phyloP scores from a whole-genome alignment of 305 asterid species.

The Solanum chacoense region DNA sequence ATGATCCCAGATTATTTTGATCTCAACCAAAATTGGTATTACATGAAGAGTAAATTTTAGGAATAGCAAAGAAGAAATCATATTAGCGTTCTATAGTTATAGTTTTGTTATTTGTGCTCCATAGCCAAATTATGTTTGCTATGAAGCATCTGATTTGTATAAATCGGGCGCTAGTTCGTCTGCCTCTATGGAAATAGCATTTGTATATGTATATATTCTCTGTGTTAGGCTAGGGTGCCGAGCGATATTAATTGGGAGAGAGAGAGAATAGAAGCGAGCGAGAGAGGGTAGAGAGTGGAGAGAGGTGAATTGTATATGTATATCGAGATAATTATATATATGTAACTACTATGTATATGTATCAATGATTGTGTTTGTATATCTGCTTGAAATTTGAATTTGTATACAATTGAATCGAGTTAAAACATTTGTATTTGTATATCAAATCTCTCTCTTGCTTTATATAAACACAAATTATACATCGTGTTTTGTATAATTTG shows the following conservation, averaged over 20 bases:
- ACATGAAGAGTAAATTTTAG: not conserved
- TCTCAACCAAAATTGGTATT: not conserved
- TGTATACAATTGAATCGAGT: too few relatives aligned
- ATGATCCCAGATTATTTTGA: not conserved
- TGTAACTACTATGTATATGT: not conserved
- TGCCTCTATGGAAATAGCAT: not conserved
- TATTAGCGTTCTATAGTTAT: too few relatives aligned
- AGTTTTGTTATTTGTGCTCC: too few relatives aligned
- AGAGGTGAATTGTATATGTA: not conserved
- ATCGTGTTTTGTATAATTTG: too few relatives aligned
- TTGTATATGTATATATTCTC: not conserved
- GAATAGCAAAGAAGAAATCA: too few relatives aligned
- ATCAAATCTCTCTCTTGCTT: not conserved
- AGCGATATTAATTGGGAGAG: not conserved
- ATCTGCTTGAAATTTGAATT: too few relatives aligned
- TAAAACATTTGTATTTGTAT: too few relatives aligned
- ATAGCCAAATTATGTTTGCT: not conserved
- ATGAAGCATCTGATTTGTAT: not conserved
- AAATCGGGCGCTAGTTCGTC: not conserved
- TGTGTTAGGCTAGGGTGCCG: not conserved
- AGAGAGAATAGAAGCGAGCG: not conserved
- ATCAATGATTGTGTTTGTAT: not conserved
- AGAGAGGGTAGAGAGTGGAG: not conserved
- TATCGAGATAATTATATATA: not conserved
- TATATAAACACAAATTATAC: not conserved